Evolutionary conservation across 2,329 filamentous ascomycete genomes (phyloP).

Genomic region (Ascochyta clinopodiicola): DNA sequence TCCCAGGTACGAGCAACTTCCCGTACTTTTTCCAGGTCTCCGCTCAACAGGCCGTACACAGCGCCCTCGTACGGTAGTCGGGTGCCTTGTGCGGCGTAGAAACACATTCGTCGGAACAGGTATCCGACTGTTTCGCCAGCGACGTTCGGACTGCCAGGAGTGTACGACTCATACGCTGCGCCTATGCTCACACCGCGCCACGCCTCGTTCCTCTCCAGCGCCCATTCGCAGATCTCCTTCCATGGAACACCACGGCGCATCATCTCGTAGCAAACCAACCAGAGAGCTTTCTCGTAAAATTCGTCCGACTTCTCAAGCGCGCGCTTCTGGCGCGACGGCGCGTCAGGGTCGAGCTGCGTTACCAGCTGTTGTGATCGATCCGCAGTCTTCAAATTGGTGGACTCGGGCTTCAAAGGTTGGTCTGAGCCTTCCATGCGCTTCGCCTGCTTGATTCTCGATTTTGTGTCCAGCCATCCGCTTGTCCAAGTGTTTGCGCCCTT

Average conservation of each 20-base stretch:
- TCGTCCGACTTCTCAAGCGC: conserved; percentile 82
- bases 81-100: conserved; percentile 72
- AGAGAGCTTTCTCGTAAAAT: conserved; percentile 87
- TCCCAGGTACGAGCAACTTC: conserved; percentile 81
- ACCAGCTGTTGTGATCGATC: conserved; percentile 68
- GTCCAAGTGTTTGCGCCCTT: conserved; percentile 70
- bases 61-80: conserved; percentile 82
- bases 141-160: conserved; percentile 50
- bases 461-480: conserved; percentile 91
- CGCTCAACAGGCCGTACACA: conserved; percentile 88
- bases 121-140: conserved; percentile 50
- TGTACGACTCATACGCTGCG: conserved; percentile 62
- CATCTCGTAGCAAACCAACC: conserved; percentile 94
- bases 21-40: conserved; percentile 79
- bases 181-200: conserved; percentile 89
- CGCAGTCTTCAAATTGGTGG: conserved; percentile 55
- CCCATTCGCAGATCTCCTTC: conserved; percentile 82
- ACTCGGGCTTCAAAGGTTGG: conserved; percentile 41
- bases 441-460: conserved; percentile 84
- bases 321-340: conserved; percentile 77
- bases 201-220: conserved; percentile 80
- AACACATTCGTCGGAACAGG: conserved; percentile 81
- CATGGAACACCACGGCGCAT: conserved; percentile 81
- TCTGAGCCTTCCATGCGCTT: conserved; percentile 71
- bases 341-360: conserved; percentile 92